Evolutionary conservation across 805 yeast genomes (phyloP).

Genomic region (Candida ascalaphidarum): DNA sequence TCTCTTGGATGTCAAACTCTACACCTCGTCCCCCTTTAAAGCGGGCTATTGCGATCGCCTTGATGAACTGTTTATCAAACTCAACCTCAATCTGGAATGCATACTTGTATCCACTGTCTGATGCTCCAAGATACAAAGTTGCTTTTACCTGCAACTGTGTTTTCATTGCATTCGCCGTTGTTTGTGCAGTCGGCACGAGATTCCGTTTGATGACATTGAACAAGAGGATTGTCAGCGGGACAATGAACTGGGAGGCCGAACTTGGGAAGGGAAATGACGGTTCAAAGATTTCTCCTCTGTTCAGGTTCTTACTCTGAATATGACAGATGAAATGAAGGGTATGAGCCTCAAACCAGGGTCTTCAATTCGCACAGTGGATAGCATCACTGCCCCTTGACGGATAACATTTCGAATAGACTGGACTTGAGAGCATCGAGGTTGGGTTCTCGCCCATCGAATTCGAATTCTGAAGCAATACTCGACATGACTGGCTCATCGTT

Average conservation of each 20-base stretch:
- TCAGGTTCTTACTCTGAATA: constrained; percentile 27
- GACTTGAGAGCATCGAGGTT: too few species aligned
- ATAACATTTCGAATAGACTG: too few species aligned
- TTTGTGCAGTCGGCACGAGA: constrained; percentile 29
- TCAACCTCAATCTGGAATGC: constrained; percentile 51
- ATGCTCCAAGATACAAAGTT: constrained; percentile 37
- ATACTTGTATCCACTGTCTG: constrained; percentile 37
- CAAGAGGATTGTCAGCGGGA: constrained; percentile 32
- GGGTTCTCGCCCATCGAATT: too few species aligned
- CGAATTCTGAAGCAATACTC: too few species aligned
- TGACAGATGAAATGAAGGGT: too few species aligned
- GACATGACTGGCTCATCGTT: constrained; percentile 25
- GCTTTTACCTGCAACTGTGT: constrained; percentile 44
- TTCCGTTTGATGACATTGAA: constrained; percentile 30
- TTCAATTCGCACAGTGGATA: too few species aligned
- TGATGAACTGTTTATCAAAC: constrained; percentile 49
- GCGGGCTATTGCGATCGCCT: constrained; percentile 49
- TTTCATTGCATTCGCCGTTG: constrained; percentile 33
- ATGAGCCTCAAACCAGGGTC: too few species aligned
- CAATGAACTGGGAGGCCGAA: constrained; percentile 43
- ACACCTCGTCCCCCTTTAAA: constrained; percentile 52
- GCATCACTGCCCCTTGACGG: too few species aligned
- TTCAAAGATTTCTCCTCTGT: constrained; percentile 32
- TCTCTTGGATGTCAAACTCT: constrained; percentile 50
- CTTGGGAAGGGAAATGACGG: constrained; percentile 40